phyloP scores from a whole-genome alignment of 148 eudicot genomes.

The Suaeda aralocaspica region DNA sequence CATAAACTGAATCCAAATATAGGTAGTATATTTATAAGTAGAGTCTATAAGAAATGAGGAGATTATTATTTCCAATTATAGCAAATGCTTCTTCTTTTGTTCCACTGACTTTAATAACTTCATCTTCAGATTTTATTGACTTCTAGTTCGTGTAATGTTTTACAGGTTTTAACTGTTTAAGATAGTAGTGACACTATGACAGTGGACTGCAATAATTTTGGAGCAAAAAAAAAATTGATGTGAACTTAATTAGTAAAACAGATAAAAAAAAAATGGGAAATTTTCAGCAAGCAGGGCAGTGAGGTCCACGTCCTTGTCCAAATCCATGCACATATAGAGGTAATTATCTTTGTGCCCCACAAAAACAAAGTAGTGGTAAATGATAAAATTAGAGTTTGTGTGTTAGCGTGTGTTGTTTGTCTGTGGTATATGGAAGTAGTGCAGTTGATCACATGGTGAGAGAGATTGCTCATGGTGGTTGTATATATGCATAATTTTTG shows the following conservation, averaged over 20 bases:
- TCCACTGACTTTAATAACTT: constrained; percentile 1
- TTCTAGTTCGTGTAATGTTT: constrained; percentile 8
- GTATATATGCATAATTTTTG: constrained; percentile 19
- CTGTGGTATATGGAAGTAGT: constrained; percentile 33
- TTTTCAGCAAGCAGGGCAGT: constrained; percentile 21
- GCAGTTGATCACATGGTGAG: constrained; percentile 34
- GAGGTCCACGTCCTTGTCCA: constrained; percentile 25
- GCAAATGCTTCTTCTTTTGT: constrained; percentile 8
- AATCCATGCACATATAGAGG: constrained; percentile 30
- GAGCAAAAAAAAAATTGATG: constrained; percentile 23
- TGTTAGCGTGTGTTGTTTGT: constrained; percentile 23
- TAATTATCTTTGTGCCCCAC: constrained; percentile 18
- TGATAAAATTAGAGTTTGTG: background rate
- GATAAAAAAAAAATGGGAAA: constrained; percentile 16
- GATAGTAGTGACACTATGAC: constrained; percentile 14
- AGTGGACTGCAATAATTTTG: constrained; percentile 17
- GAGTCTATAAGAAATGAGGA: background rate
- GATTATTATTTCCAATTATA: constrained; percentile 11
- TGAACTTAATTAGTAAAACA: constrained; percentile 32
- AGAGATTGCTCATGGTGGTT: constrained; percentile 38
- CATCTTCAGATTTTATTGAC: background rate
- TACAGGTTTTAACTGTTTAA: constrained; percentile 14
- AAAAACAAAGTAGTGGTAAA: constrained; percentile 5
- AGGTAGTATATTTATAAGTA: background rate
- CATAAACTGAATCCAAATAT: background rate